A percentile compares a stretch with the other conserved stretches of the same genome.
phyloP scores from a whole-genome alignment of 257 asterid genomes.

The Penstemon barbatus region DNA sequence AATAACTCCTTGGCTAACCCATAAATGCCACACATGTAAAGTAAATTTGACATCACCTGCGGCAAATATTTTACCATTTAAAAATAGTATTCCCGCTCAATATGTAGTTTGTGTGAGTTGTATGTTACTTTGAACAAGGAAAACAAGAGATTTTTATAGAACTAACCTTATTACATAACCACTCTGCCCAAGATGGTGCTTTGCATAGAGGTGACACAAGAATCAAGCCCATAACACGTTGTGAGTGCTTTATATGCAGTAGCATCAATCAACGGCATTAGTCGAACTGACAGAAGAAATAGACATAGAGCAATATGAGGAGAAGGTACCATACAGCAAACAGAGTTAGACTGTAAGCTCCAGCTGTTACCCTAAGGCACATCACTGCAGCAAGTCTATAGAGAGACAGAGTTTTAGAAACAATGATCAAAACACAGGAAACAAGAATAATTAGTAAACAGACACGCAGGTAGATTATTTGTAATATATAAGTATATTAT shows the following conservation, averaged over 20 bases:
- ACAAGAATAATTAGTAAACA: background rate
- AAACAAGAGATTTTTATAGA: conserved; percentile 12
- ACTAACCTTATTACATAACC: conserved; percentile 92
- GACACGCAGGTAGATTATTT: background rate
- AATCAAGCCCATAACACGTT: conserved; percentile 84
- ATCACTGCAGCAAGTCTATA: conserved; percentile 85
- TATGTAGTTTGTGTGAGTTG: too few species aligned
- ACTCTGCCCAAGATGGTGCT: conserved; percentile 97
- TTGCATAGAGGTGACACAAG: conserved; percentile 94
- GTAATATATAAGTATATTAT: too few species aligned
- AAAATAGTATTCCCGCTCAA: background rate
- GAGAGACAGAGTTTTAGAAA: conserved; percentile 23
- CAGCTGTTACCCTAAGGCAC: conserved; percentile 97
- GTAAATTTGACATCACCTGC: conserved; percentile 93
- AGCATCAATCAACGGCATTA: conserved; percentile 19
- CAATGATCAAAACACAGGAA: conserved; percentile 6
- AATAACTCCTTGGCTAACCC: conserved; percentile 77
- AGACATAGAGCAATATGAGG: background rate
- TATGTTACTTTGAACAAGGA: too few species aligned
- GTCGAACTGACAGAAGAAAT: conserved; percentile 21
- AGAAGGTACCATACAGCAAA: conserved; percentile 70
- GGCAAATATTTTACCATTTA: conserved; percentile 31
- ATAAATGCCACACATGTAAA: conserved; percentile 90
- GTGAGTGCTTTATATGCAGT: conserved; percentile 69
- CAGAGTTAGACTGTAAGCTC: conserved; percentile 87